Percentiles rank a stretch among this genome's conserved stretches.
phyloP scores from a whole-genome alignment of 2,329 filamentous ascomycete species.

The Hypoxylon sp. region DNA sequence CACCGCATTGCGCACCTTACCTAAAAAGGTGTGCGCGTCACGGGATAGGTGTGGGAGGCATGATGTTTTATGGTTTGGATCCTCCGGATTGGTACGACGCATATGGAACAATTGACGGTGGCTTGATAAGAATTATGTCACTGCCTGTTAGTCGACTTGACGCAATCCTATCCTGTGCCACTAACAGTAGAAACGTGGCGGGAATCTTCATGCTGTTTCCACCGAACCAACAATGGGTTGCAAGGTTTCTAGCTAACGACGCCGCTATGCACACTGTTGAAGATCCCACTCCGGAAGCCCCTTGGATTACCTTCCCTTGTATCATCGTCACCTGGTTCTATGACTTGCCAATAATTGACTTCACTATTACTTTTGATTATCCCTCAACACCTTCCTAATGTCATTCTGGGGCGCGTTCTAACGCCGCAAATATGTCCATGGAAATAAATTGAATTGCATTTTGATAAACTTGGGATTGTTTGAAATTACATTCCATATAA shows the following conservation, averaged over 20 bases:
- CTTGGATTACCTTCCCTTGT: constrained; percentile 29
- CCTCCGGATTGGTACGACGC: constrained; percentile 20
- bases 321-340: constrained; percentile 42
- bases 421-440: not conserved
- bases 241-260: constrained; percentile 22
- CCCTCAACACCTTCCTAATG: not conserved
- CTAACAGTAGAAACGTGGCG: constrained; percentile 27
- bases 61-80: constrained; percentile 5
- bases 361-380: constrained; percentile 21
- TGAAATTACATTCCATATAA: constrained; percentile 7
- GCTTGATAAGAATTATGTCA: constrained; percentile 24
- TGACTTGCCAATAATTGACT: constrained; percentile 25
- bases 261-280: constrained; percentile 29
- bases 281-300: constrained; percentile 39
- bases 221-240: constrained; percentile 6
- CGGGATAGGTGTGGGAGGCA: constrained; percentile 18
- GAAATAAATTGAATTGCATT: not conserved
- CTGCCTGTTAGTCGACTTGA: constrained; percentile 18
- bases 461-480: not conserved
- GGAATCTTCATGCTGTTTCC: constrained; percentile 24
- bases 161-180: constrained; percentile 13
- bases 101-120: constrained; percentile 6
- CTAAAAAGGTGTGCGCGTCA: constrained; percentile 29
- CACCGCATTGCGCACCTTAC: constrained; percentile 20
- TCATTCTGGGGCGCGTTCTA: not conserved